These are phyloP conservation scores for Candida boleticola DNA, from an alignment of 805 yeast species.

Conservation along the genomic window DNA sequence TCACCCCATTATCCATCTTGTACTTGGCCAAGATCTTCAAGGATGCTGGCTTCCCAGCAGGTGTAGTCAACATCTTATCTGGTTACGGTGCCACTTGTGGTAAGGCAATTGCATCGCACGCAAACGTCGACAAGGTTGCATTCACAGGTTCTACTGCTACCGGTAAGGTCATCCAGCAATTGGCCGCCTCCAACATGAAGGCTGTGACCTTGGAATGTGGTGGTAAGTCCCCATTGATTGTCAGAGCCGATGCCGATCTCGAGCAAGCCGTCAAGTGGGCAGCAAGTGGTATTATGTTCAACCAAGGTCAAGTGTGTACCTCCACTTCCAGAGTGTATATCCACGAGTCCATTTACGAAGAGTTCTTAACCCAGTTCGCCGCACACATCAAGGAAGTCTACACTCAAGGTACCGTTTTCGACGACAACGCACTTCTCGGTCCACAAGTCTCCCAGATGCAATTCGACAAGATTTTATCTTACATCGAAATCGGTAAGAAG, in stretches of 20 bases:
- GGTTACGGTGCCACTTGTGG: constrained; percentile 75
- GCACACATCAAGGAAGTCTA: constrained; percentile 47
- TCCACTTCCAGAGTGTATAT: constrained; percentile 38
- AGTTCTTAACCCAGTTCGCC: constrained; percentile 46
- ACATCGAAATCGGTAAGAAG: constrained; percentile 42
- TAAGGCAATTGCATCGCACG: constrained; percentile 59
- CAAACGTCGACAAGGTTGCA: constrained; percentile 56
- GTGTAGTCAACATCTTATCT: constrained; percentile 67
- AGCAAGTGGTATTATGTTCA: constrained; percentile 60
- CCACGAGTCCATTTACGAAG: constrained; percentile 46
- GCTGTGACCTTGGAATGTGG: constrained; percentile 71
- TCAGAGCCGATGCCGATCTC: constrained; percentile 62
- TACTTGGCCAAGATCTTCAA: constrained; percentile 55
- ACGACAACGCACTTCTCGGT: constrained; percentile 48
- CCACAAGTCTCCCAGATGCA: constrained; percentile 61
- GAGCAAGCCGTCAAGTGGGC: constrained; percentile 70
- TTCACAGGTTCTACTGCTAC: constrained; percentile 68
- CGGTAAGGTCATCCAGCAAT: constrained; percentile 61
- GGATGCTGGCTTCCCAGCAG: constrained; percentile 74
- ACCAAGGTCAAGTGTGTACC: constrained; percentile 68
- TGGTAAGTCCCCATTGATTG: constrained; percentile 65
- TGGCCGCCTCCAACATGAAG: constrained; percentile 61
- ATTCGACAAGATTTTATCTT: constrained; percentile 48
- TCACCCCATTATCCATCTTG: constrained; percentile 70
- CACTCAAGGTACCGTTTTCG: constrained; percentile 57